Evolutionary conservation across 176 grass and related monocot genomes (phyloP), one percentile per base, ranked within the genome.

Genomic region (maize (Zea mays)): DNA sequence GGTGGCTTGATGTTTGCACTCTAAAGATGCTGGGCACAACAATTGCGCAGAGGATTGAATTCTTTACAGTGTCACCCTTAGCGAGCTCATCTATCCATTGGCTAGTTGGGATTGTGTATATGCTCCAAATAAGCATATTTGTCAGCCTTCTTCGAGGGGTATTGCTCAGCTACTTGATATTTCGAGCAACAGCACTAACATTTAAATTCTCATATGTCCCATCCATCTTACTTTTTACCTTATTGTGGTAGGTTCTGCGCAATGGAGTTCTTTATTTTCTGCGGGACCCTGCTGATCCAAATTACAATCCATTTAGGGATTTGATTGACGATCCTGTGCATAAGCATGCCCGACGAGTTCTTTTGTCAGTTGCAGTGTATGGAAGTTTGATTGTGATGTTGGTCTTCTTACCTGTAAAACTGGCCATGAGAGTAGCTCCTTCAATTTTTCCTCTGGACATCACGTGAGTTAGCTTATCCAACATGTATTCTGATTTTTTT

Each of bases 1-100:
- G 96, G 96, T 99, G 96, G 92, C 92, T 99, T 81, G 96, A 99
- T 87, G 90, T 99, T 3, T 99, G 96, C 77, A 96, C 96, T 81
- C 69, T 99, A 76, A 99, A 92, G 81, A 99, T 96, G 83, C 46
- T 99, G 74, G 96, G 96, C 71, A 76, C 90, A 56, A 96, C 92
- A 87, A 90, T 99, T 86, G 72, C 85, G 20, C 89, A 99, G 85
- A 92, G 96, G 85, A 83, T 99, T 77, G 96, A 96, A 52, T 99
- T 99, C 82, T 99, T 99, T 67, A 81, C 84, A 10, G 67, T 88
- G 45, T 92, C 96, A 75, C 96, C 90, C 37, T 82, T 99, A 85
- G 88, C 90, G 42, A 99, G 96, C 90, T 93, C 85, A 55, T 92
- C 87, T 33, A 90, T 99, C 59, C 96, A 99, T 83, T 99, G 96